phyloP scores from a whole-genome alignment of 2,329 filamentous ascomycete genomes.

The Apiospora koreana region DNA sequence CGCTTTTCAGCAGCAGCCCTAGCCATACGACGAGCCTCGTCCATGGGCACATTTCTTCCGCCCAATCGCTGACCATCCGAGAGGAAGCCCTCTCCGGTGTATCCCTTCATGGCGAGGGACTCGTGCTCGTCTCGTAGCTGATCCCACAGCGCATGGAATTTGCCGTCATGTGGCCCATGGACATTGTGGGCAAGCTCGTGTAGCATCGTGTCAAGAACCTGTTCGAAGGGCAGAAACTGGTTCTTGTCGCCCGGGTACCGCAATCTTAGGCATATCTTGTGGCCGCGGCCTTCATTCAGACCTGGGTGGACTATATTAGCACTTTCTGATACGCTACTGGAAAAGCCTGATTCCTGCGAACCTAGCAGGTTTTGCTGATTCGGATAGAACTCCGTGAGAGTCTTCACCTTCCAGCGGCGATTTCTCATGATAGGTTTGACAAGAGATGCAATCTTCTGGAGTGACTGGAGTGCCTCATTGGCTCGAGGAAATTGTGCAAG shows the following conservation, averaged over 20 bases:
- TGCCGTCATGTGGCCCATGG: constrained; percentile 77
- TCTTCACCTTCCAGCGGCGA: constrained; percentile 75
- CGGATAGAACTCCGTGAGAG: constrained; percentile 85
- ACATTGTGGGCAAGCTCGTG: constrained; percentile 92
- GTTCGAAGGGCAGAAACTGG: constrained; percentile 79
- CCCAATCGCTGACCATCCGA: constrained; percentile 75
- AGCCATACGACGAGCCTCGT: constrained; percentile 75
- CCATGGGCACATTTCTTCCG: constrained; percentile 55
- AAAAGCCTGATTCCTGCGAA: constrained; percentile 27
- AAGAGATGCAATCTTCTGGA: constrained; percentile 81
- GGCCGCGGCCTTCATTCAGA: constrained; percentile 75
- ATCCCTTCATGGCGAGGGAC: constrained; percentile 75
- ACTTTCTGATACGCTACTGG: constrained; percentile 11
- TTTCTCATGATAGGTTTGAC: constrained; percentile 96
- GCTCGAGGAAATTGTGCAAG: constrained; percentile 47
- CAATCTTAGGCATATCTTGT: constrained; percentile 80
- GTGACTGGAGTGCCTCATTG: constrained; percentile 55
- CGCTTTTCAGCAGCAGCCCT: constrained; percentile 74
- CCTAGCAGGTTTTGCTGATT: constrained; percentile 72
- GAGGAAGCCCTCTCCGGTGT: constrained; percentile 87
- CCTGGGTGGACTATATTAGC: constrained; percentile 41
- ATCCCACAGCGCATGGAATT: constrained; percentile 87
- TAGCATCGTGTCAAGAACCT: constrained; percentile 86
- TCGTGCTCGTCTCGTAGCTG: constrained; percentile 86
- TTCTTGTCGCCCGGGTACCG: constrained; percentile 73